Evolutionary conservation across 1,284 basidiomycete genomes (phyloP), one percentile per base, ranked within the genome.

Genomic region (Tremellales sp.): DNA sequence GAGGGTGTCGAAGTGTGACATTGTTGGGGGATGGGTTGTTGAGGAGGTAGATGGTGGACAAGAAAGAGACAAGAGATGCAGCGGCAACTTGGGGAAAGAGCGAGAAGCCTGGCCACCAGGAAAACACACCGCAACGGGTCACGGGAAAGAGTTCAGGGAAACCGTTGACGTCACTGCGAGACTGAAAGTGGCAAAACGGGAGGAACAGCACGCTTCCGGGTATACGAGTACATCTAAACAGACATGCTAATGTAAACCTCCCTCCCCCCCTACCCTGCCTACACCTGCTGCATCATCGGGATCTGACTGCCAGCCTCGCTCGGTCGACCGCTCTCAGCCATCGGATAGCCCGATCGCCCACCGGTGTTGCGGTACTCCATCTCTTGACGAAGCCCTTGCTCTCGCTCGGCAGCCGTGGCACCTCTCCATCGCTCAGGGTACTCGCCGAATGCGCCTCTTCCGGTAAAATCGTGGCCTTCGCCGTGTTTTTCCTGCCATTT

Each of bases 1-100:
- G 44, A 72, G 47, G 37, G 70, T 68, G 56, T 74, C 72, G 53
- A 71, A 72, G 57, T 72, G 63, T 45, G 70, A 70, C 69, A 72
- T 72, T 37, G 47, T 60, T 40, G 13, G 16, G 12, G 37, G 19
- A 19, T 21, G 36, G 43, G 36, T 29, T 26, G 29, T 21, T 26
- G 32, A 37, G 31, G 36, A n/a, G n/a, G n/a, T n/a, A n/a, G n/a
- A n/a, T n/a, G n/a, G n/a, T n/a, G n/a, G n/a, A n/a, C n/a, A n/a
- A n/a, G n/a, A n/a, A n/a, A n/a, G n/a, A n/a, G n/a, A n/a, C n/a
- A n/a, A n/a, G n/a, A n/a, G n/a, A n/a, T n/a, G n/a, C n/a, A n/a
- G n/a, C n/a, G n/a, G n/a, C n/a, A n/a, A n/a, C n/a, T n/a, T n/a
- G n/a, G n/a, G n/a, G n/a, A n/a, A n/a, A n/a, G n/a, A n/a, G n/a